Base-by-base conservation (phyloP, 148 eudicot species). In the Tetragonia tetragonoides region DNA sequence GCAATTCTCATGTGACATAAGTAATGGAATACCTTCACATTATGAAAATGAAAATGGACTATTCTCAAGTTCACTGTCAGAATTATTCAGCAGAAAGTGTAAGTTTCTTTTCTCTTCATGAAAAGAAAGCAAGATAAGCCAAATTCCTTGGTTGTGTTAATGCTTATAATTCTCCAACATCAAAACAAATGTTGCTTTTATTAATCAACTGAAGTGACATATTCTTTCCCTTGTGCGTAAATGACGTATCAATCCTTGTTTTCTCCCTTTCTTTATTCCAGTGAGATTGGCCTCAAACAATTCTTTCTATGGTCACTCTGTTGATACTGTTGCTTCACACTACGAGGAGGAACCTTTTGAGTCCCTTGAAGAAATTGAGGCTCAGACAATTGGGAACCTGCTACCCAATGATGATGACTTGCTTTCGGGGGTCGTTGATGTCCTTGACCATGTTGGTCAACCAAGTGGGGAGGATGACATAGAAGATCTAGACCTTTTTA, bases 371-470 rank as follows among this genome's bases (percentile, higher is more conserved):
- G 97, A 93, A 84, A 88, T 93, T 76, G 98, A 93, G 83, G 97
- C 94, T 78, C 94, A 90, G 79, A 91, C 98, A 42, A 93, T 93
- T 80, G 98, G 98, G 47, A 87, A 93, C 82, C 91, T 93, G 78
- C 97, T 93, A 66, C 98, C 98, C 70, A 84, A 86, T 79, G 98
- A 93, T 57, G 98, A 93, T 77, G 98, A 93, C 75, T 82, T 91
- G 87, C 84, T 93, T 74, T 79, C 91, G 72, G 96, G 97, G 74
- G 89, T 93, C 75, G 87, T 86, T 44, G 90, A 90, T 77, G 92
- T 90, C 76, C 68, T 85, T 75, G 86, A 89, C 80, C 85, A 51
- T 70, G 54, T 71, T 71, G 78, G 47, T 65, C 88, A 80, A 49
- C 80, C 80, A 71, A 80, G 73, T 49, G 74, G 73, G 71, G 88